These are phyloP conservation scores for Sarcodon sp. DNA, from an alignment of 768 basidiomycete genomes.

Conservation along the genomic window DNA sequence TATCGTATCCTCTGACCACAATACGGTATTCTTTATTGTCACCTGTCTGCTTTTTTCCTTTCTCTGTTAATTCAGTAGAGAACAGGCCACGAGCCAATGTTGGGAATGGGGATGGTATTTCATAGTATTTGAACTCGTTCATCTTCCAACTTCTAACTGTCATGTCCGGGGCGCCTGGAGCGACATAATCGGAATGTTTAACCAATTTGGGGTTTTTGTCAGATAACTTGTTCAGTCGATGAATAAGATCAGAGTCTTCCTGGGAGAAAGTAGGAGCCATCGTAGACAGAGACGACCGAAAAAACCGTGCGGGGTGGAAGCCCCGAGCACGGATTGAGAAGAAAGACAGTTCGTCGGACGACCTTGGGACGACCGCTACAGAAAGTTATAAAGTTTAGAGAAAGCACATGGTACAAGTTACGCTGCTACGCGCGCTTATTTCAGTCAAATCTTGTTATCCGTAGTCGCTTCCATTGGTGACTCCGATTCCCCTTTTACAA, in stretches of 20 bases:
- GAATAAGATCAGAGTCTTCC: slow-evolving; percentile 50
- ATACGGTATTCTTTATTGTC: slow-evolving; percentile 38
- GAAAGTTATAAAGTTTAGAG: not conserved
- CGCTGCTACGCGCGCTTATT: not conserved
- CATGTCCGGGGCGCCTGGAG: slow-evolving; percentile 42
- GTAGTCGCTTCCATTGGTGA: not conserved
- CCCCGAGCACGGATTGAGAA: not conserved
- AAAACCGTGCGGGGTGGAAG: not conserved
- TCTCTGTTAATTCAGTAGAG: slow-evolving; percentile 32
- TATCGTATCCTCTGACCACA: slow-evolving; percentile 89
- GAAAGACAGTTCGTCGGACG: not conserved
- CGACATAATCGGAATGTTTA: slow-evolving; percentile 38
- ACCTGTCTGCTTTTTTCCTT: slow-evolving; percentile 8
- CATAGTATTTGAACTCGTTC: slow-evolving; percentile 93
- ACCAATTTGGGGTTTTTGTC: slow-evolving; percentile 52
- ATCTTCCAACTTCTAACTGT: slow-evolving; percentile 86
- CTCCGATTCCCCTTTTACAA: not conserved
- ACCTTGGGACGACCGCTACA: not conserved
- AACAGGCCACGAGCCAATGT: slow-evolving; percentile 92
- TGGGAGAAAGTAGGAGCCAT: slow-evolving; percentile 15
- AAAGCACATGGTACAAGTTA: not conserved
- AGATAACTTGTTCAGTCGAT: slow-evolving; percentile 37
- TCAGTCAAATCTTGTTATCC: not conserved
- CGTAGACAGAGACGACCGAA: not conserved
- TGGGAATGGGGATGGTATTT: slow-evolving; percentile 83